Evolutionary conservation across 2,329 filamentous ascomycete genomes (phyloP).

Genomic region (Cordyceps farinosa): DNA sequence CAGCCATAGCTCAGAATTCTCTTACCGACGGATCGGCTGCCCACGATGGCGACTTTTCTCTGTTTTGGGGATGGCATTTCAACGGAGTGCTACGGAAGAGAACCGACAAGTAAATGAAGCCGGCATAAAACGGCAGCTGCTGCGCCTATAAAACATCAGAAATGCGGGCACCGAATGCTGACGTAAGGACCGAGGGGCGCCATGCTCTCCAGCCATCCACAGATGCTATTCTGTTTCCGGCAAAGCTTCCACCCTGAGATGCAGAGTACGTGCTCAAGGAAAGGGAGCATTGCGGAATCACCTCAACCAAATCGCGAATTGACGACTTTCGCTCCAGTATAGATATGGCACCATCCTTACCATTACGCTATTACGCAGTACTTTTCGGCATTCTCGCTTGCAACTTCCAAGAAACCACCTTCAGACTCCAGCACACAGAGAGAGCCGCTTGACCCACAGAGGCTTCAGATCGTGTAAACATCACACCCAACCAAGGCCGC

Average conservation of each 20-base stretch:
- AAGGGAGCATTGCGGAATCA: neutral
- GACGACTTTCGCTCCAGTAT: neutral
- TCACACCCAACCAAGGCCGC: neutral
- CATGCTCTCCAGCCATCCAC: neutral
- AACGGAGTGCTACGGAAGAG: neutral
- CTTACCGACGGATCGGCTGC: constrained; percentile 78
- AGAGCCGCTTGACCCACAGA: neutral
- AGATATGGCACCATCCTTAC: neutral
- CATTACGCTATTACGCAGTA: constrained; percentile 6
- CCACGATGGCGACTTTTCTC: constrained; percentile 92
- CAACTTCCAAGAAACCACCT: neutral
- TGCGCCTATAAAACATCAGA: constrained; percentile 1
- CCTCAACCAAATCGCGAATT: constrained; percentile 4
- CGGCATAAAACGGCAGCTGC: neutral
- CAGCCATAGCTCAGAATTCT: constrained; percentile 16
- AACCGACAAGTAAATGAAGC: neutral
- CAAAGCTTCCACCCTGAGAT: constrained; percentile 4
- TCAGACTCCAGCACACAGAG: neutral
- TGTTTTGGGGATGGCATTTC: constrained; percentile 74
- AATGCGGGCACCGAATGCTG: constrained; percentile 15
- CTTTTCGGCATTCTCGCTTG: neutral
- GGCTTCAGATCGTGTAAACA: neutral
- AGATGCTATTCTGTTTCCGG: constrained; percentile 12
- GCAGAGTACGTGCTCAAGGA: neutral
- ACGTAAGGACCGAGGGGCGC: constrained; percentile 7